Conservation (phyloP, 2,329 filamentous ascomycete genomes). For the Colletotrichum sp. region DNA sequence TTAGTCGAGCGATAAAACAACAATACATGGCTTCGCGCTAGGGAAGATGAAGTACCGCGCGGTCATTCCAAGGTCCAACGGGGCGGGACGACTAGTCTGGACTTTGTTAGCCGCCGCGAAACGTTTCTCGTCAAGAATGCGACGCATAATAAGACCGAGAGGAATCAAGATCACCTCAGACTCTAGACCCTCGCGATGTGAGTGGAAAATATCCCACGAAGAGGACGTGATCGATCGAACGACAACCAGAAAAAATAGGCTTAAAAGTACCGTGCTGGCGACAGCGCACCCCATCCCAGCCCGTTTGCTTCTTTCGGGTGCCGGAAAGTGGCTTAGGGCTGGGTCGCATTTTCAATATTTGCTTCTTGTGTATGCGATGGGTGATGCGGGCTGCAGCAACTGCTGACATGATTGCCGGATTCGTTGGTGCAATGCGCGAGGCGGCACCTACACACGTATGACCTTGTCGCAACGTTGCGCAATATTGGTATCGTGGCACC, state of each 20-base stretch:
- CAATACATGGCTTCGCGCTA: neutral
- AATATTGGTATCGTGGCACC: conserved; percentile 3
- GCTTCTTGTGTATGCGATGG: neutral
- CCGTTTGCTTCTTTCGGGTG: neutral
- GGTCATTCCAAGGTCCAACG: conserved; percentile 4
- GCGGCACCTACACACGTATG: neutral
- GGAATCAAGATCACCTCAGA: neutral
- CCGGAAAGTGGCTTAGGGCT: conserved; percentile 14
- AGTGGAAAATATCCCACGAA: neutral
- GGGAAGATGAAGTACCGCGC: neutral
- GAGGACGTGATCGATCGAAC: neutral
- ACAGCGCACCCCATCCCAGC: neutral
- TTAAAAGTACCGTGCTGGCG: neutral
- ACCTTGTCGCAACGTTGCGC: neutral
- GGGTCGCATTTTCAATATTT: conserved; percentile 12
- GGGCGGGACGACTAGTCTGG: neutral
- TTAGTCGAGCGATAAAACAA: neutral
- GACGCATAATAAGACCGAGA: neutral
- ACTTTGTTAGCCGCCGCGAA: neutral
- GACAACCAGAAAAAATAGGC: neutral
- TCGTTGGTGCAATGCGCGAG: neutral
- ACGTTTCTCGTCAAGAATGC: neutral
- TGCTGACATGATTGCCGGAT: neutral
- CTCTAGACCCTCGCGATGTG: neutral
- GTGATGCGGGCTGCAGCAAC: neutral